Conservation (phyloP, 2,329 filamentous ascomycete genomes). For the Claviceps sp. region DNA sequence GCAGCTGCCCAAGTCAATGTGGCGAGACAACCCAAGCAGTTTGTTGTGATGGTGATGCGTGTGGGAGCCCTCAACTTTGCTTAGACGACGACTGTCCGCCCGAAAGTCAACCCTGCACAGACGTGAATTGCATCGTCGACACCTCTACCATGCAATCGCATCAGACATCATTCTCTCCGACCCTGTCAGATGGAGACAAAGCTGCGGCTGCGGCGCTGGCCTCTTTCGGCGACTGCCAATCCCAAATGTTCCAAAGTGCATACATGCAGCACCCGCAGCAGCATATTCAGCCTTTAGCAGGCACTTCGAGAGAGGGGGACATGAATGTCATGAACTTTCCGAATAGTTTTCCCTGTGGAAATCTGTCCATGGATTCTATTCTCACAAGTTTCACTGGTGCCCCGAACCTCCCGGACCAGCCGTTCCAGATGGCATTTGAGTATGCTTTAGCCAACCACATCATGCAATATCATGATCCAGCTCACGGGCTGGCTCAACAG, state of each 20-base stretch:
- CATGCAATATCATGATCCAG: constrained; percentile 17
- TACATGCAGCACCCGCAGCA: constrained; percentile 7
- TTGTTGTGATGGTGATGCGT: constrained; percentile 24
- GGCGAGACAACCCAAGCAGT: constrained; percentile 18
- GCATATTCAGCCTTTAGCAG: background rate
- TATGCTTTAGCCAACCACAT: constrained; percentile 17
- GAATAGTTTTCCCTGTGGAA: constrained; percentile 10
- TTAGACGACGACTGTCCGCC: constrained; percentile 22
- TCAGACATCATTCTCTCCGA: background rate
- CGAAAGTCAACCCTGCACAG: constrained; percentile 22
- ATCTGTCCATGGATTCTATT: constrained; percentile 11
- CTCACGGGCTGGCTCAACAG: constrained; percentile 10
- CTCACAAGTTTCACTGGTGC: constrained; percentile 5
- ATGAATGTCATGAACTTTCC: constrained; percentile 6
- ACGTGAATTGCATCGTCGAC: constrained; percentile 20
- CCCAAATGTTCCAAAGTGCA: constrained; percentile 5
- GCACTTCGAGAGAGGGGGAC: constrained; percentile 1
- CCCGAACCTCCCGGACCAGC: constrained; percentile 7
- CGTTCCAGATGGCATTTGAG: constrained; percentile 11
- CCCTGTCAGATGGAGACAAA: constrained; percentile 12
- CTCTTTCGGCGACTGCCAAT: constrained; percentile 15
- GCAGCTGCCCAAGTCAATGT: constrained; percentile 22
- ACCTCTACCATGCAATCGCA: constrained; percentile 4
- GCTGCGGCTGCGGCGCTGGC: constrained; percentile 18
- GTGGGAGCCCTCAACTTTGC: constrained; percentile 15